phyloP scores from a whole-genome alignment of 148 eudicot genomes.

The Vaccinium corymbosum region DNA sequence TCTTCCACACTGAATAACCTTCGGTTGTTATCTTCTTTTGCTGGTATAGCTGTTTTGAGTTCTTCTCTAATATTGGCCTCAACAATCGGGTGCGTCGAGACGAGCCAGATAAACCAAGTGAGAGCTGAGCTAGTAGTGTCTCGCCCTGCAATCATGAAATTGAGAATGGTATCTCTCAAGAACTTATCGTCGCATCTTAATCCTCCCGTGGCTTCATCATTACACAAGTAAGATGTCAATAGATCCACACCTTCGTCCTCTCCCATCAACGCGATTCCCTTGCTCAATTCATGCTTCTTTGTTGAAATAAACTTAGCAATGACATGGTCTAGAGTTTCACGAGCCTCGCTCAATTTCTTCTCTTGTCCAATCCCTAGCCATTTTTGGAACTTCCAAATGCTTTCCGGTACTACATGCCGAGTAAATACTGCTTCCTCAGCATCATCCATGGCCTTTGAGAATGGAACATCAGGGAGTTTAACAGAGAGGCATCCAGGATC shows the following conservation, averaged over 20 bases:
- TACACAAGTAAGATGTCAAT: background rate
- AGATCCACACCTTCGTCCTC: background rate
- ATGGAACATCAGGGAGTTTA: background rate
- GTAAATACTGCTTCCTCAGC: background rate
- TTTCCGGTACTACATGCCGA: background rate
- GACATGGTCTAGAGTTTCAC: background rate
- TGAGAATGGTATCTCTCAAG: background rate
- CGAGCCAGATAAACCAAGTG: background rate
- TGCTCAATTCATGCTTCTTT: background rate
- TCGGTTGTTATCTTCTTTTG: background rate
- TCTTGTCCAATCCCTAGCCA: background rate
- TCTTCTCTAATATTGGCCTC: background rate
- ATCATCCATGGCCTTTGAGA: background rate
- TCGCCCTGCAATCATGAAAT: background rate
- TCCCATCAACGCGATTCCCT: background rate
- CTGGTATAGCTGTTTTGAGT: background rate
- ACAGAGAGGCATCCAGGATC: background rate
- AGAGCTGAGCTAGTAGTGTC: background rate
- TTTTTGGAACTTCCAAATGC: background rate
- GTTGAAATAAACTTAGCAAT: background rate
- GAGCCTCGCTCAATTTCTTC: background rate
- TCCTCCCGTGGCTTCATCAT: background rate
- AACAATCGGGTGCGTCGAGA: background rate
- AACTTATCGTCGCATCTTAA: background rate
- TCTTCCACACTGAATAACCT: background rate